Evolutionary conservation across 371 early-diverging fungal species (phyloP).

Genomic region (Mucor lusitanicus): DNA sequence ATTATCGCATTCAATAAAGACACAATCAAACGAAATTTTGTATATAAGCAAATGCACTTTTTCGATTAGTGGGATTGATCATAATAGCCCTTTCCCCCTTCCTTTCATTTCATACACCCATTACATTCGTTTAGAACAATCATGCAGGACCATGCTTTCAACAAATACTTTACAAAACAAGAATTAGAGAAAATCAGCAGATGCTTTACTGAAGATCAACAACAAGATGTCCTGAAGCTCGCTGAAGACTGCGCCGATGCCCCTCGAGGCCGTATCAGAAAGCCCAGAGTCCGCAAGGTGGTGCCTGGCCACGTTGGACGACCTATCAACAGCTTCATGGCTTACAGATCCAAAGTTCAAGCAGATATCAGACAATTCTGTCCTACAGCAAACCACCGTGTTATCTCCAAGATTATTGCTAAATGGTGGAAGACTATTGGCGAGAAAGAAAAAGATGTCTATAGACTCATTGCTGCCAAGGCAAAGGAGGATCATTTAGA

Average conservation of each 20-base stretch:
- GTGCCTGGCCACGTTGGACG: slow-evolving; percentile 43
- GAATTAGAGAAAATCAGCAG: slow-evolving; percentile 2
- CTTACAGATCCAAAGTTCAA: slow-evolving; percentile 67
- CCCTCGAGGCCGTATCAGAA: slow-evolving; percentile 14
- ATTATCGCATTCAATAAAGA: not conserved
- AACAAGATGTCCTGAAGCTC: slow-evolving; percentile 14
- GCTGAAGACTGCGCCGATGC: not conserved
- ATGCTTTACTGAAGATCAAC: slow-evolving; percentile 9
- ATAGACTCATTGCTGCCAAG: slow-evolving; percentile 52
- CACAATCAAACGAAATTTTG: not conserved
- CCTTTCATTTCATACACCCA: slow-evolving; percentile 7
- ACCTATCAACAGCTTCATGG: slow-evolving; percentile 64
- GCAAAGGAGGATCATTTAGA: slow-evolving; percentile 59
- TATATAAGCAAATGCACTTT: not conserved
- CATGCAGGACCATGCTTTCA: not conserved
- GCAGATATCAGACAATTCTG: slow-evolving; percentile 56
- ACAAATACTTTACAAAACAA: not conserved
- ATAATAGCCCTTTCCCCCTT: not conserved
- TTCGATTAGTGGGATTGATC: not conserved
- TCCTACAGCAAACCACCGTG: slow-evolving; percentile 67
- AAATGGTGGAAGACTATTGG: slow-evolving; percentile 65
- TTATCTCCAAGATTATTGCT: slow-evolving; percentile 66
- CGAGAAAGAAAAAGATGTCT: slow-evolving; percentile 55
- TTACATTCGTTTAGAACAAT: slow-evolving; percentile 9
- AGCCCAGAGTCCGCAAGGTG: slow-evolving; percentile 20